Base-by-base conservation (phyloP, 495 filamentous ascomycete genomes). In the Neurospora sp. region DNA sequence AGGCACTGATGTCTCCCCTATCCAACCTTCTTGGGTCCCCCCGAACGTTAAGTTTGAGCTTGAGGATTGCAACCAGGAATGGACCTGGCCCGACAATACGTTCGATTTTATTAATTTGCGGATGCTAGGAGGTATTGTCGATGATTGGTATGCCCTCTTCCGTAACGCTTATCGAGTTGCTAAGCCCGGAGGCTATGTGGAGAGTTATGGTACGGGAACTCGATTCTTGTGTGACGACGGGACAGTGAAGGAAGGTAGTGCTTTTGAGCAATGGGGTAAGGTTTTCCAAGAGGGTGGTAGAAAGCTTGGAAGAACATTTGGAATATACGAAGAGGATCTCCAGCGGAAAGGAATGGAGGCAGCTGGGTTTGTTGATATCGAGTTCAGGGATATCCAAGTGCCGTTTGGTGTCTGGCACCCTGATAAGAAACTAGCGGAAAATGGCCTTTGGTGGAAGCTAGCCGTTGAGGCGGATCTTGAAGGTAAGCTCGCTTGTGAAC, bases 71-170 rank as follows among this genome's bases (percentile, higher is more conserved):
- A 87, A 87, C 40, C 72, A 77, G 16, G 77, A 80, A 35, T 91
- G 88, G 89, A 80, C 84, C 5, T 89, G 83, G 75, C 73, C 79
- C 3, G 76, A 78, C 1, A 77, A 86, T 71, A 75, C 79, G 69
- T 91, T 92, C 76, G 90, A 92, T 81, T 90, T 89, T 71, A 83
- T 92, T 69, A 89, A 92, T 78, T 81, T 87, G 1, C 86, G 90
- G 35, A 78, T 81, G 9, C 77, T 91, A 18, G 83, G 84, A 70
- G 88, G 87, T 37, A 83, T 82, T n/a, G 84, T 92, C 62, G 77
- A 75, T 12, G 84, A 91, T 75, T 92, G 90, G 89, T 77, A 83
- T 5, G 79, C 74, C 31, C 84, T 83, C 7, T 80, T 82, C 62
- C 12, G 71, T 10, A 75, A 85, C 70, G 79, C 77, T 10, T 83